phyloP scores from a whole-genome alignment of 1,284 basidiomycete genomes.

The Veloboletus limbatus region DNA sequence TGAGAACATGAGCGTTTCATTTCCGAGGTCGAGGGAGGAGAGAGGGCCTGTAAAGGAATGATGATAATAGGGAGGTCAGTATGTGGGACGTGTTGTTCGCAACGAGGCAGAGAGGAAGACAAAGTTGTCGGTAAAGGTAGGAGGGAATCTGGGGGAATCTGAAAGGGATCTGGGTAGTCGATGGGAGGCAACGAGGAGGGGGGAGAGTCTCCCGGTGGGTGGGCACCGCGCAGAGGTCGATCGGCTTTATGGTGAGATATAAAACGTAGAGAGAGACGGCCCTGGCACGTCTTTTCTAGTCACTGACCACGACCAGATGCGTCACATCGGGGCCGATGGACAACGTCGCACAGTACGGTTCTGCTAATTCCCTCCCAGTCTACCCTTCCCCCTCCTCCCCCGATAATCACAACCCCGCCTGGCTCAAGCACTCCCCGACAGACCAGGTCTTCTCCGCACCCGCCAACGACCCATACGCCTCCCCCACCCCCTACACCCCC shows the following conservation, averaged over 20 bases:
- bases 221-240: slow-evolving; percentile 15
- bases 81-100: slow-evolving; percentile 25
- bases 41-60: slow-evolving; percentile 19
- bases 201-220: no score
- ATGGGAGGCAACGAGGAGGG: no score
- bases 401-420: slow-evolving; percentile 31
- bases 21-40: slow-evolving; percentile 31
- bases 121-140: slow-evolving; percentile 27
- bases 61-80: slow-evolving; percentile 25
- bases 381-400: slow-evolving; percentile 32
- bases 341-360: slow-evolving; percentile 36
- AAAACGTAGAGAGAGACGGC: slow-evolving; percentile 29
- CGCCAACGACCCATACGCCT: slow-evolving; percentile 37
- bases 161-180: slow-evolving; percentile 21
- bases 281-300: slow-evolving; percentile 32
- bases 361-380: slow-evolving; percentile 33
- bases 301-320: slow-evolving; percentile 38
- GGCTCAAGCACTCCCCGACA: slow-evolving; percentile 29
- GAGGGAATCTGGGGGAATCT: no score
- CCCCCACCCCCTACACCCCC: slow-evolving; percentile 35
- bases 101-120: slow-evolving; percentile 30
- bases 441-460: slow-evolving; percentile 36
- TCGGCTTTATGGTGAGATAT: no score
- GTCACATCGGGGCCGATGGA: slow-evolving; percentile 39
- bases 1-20: slow-evolving; percentile 35